Conservation (phyloP, 1,284 basidiomycete genomes). For the Puccinia hordei region DNA sequence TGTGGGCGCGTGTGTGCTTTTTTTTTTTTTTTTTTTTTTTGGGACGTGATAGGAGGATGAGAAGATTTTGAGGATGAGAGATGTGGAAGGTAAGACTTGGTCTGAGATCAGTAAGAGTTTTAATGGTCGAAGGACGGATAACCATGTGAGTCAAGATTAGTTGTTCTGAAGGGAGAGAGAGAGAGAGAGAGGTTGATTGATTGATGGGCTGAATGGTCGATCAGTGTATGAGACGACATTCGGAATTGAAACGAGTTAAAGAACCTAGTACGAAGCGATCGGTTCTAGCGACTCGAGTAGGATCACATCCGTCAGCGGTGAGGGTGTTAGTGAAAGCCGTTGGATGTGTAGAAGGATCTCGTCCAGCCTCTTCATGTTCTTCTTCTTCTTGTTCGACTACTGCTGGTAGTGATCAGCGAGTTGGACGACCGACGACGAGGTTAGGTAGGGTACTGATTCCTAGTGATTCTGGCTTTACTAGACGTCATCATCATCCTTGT, state of each 20-base stretch:
- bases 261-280: neutral
- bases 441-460: too few species aligned
- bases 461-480: too few species aligned
- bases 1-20: neutral
- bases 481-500: too few species aligned
- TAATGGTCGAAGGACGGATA: conserved; percentile 51
- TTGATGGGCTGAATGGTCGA: neutral
- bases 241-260: conserved; percentile 1
- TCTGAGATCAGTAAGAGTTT: conserved; percentile 52
- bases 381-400: too few species aligned
- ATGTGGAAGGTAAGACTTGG: conserved; percentile 52
- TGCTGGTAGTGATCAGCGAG: too few species aligned
- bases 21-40: neutral
- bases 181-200: neutral
- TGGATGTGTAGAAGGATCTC: too few species aligned
- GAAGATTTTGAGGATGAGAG: conserved; percentile 46
- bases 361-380: too few species aligned
- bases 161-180: neutral
- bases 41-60: conserved; percentile 53
- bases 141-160: conserved; percentile 40
- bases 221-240: conserved; percentile 19
- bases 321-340: too few species aligned
- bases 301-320: too few species aligned
- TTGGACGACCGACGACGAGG: too few species aligned
- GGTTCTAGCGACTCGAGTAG: too few species aligned